Percentiles rank a stretch among this genome's conserved stretches.
phyloP scores from a whole-genome alignment of 306 rosid genomes.

The Medicago truncatula region MtrunA17r5.0-ANR NC_053045.1:46707501-46708000 shows the following conservation, averaged over 20 bases:
- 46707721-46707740: conserved; percentile 76
- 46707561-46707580: conserved; percentile 86
- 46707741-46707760: conserved; percentile 79
- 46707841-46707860: conserved; percentile 58
- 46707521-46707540: conserved; percentile 78
- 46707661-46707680: conserved; percentile 80
- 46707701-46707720: conserved; percentile 54
- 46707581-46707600: conserved; percentile 84
- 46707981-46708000: conserved; percentile 68
- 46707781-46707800: conserved; percentile 96
- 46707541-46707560: conserved; percentile 82
- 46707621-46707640: conserved; percentile 97
- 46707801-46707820: conserved; percentile 92
- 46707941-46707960: conserved; percentile 97
- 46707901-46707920: conserved; percentile 99
- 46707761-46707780: conserved; percentile 87
- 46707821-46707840: conserved; percentile 81
- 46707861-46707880: conserved; percentile 69
- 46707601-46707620: conserved; percentile 97
- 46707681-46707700: conserved; percentile 52
- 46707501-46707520: conserved; percentile 75
- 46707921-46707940: conserved; percentile 92
- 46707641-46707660: conserved; percentile 90
- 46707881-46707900: conserved; percentile 82
- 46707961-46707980: conserved; percentile 92